These are phyloP conservation scores for Lentinula sp. DNA, from an alignment of 768 basidiomycete genomes.

Conservation along the genomic window DNA sequence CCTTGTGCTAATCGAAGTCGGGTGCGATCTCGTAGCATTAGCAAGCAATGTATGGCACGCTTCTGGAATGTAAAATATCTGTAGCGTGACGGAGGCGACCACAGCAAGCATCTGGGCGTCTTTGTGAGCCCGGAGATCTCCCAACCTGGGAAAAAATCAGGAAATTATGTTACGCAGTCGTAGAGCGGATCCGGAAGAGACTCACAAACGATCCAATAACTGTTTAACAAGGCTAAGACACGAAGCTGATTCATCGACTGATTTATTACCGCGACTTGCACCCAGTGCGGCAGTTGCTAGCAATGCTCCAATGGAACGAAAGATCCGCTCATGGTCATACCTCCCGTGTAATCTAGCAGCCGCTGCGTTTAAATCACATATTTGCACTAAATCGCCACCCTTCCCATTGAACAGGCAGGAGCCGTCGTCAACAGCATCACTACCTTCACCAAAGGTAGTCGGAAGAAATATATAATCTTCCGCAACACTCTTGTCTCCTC, in stretches of 20 bases:
- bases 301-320: slow-evolving; percentile 47
- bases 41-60: not conserved
- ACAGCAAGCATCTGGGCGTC: slow-evolving; percentile 84
- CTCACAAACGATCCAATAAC: slow-evolving; percentile 45
- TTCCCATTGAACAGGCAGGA: not conserved
- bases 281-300: slow-evolving; percentile 7
- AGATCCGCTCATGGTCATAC: slow-evolving; percentile 66
- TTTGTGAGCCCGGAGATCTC: slow-evolving; percentile 38
- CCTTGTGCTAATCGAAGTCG: slow-evolving; percentile 9
- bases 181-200: slow-evolving; percentile 6
- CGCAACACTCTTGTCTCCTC: slow-evolving; percentile 52
- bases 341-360: slow-evolving; percentile 56
- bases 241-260: not conserved
- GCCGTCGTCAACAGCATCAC: not conserved
- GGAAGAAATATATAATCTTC: slow-evolving; percentile 51
- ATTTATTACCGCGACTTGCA: not conserved
- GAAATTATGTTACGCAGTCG: not conserved
- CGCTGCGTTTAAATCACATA: slow-evolving; percentile 56
- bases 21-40: not conserved
- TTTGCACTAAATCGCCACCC: slow-evolving; percentile 23
- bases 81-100: slow-evolving; percentile 62
- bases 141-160: slow-evolving; percentile 25
- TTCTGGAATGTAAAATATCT: slow-evolving; percentile 20
- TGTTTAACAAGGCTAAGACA: slow-evolving; percentile 24
- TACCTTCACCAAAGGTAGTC: not conserved